phyloP scores from a whole-genome alignment of 768 basidiomycete species.

The Porphyrellus cyaneotinctus region DNA sequence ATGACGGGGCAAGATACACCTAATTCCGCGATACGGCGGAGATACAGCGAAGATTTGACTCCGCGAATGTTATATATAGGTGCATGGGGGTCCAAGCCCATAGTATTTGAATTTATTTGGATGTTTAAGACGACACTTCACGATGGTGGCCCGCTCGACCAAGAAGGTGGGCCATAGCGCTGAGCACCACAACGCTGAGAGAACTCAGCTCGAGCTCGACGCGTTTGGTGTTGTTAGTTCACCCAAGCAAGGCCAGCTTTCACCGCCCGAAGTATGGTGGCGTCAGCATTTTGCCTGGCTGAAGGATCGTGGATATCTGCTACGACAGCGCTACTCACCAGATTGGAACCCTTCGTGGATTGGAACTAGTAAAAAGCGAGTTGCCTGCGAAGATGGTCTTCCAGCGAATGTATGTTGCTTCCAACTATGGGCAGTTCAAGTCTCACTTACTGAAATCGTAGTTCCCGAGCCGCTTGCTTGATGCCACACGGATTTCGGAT shows the following conservation, averaged over 20 bases:
- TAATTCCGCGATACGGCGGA: neutral
- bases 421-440: conserved; percentile 1
- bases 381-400: neutral
- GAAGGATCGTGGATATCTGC: conserved; percentile 12
- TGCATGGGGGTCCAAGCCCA: neutral
- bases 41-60: neutral
- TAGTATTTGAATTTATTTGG: neutral
- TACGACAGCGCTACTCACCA: conserved; percentile 19
- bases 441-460: conserved; percentile 1
- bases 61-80: neutral
- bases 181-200: neutral
- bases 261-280: conserved; percentile 11
- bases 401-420: neutral
- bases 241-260: neutral
- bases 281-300: conserved; percentile 8
- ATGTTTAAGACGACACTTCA: neutral
- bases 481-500: neutral
- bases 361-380: neutral
- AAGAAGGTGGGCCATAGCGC: neutral
- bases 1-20: neutral
- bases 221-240: neutral
- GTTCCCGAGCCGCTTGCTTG: neutral
- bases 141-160: neutral
- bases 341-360: conserved; percentile 21
- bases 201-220: neutral